phyloP scores from a whole-genome alignment of 2,329 filamentous ascomycete species.

The Pestalotiopsis sp. region DNA sequence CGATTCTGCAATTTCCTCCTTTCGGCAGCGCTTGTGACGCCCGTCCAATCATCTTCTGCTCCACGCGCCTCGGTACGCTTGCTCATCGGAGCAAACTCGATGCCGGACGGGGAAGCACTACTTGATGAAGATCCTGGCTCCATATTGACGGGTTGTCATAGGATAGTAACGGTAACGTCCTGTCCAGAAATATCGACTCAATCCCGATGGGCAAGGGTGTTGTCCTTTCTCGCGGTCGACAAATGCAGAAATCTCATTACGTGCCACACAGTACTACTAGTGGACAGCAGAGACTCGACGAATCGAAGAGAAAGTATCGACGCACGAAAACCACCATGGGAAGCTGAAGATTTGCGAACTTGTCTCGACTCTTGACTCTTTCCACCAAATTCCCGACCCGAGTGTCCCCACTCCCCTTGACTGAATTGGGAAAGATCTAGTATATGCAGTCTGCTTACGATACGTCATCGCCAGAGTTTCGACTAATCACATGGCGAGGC shows the following conservation, averaged over 20 bases:
- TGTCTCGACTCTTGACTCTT: background rate
- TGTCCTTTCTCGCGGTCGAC: too few relatives aligned
- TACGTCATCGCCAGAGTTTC: background rate
- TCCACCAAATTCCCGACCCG: background rate
- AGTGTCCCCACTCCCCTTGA: background rate
- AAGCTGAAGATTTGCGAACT: background rate
- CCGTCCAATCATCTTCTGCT: slow-evolving; percentile 14
- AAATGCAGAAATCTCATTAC: too few relatives aligned
- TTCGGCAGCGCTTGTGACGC: slow-evolving; percentile 9
- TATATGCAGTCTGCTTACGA: background rate
- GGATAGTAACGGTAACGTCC: too few relatives aligned
- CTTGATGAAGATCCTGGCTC: too few relatives aligned
- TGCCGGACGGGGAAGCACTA: background rate
- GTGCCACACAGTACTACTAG: too few relatives aligned
- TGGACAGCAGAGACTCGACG: too few relatives aligned
- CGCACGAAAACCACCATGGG: too few relatives aligned
- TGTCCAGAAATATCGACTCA: too few relatives aligned
- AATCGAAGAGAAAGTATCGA: too few relatives aligned
- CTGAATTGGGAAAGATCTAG: background rate
- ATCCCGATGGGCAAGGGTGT: too few relatives aligned
- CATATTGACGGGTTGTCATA: too few relatives aligned
- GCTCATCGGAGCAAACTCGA: background rate
- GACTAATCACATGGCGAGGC: background rate
- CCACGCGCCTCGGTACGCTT: background rate
- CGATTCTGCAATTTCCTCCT: slow-evolving; percentile 17